A percentile compares a stretch with the other conserved stretches of the same genome.
phyloP scores from a whole-genome alignment of 2,329 filamentous ascomycete species.

The Zymoseptoria pseudotritici region DNA sequence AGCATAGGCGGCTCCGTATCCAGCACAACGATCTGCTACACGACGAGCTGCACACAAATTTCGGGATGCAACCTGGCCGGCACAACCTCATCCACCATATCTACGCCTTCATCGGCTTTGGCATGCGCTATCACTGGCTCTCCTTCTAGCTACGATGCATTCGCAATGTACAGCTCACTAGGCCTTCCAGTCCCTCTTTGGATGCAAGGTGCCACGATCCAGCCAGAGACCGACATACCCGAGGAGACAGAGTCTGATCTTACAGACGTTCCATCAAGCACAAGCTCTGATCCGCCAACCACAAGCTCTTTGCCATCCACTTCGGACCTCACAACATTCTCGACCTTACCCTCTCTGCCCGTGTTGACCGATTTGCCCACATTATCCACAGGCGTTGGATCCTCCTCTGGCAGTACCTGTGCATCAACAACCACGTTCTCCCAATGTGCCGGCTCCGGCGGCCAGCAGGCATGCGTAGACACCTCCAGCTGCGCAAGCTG shows the following conservation, averaged over 20 bases:
- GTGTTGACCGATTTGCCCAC: not conserved
- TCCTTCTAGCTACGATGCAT: constrained; percentile 4
- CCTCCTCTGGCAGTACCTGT: not conserved
- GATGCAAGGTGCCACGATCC: constrained; percentile 4
- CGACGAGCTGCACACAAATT: constrained; percentile 3
- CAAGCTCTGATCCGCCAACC: not conserved
- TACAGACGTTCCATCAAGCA: not conserved
- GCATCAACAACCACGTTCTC: not conserved
- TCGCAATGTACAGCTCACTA: constrained; percentile 6
- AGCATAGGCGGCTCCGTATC: constrained; percentile 2
- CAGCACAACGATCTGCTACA: constrained; percentile 7
- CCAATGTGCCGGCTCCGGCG: constrained; percentile 1
- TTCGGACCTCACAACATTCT: not conserved
- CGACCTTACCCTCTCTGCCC: not conserved
- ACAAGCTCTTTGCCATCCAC: not conserved
- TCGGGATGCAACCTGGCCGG: constrained; percentile 2
- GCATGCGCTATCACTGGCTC: not conserved
- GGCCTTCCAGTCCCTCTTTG: constrained; percentile 3
- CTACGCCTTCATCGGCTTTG: constrained; percentile 1
- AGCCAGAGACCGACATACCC: not conserved
- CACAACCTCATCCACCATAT: constrained; percentile 3
- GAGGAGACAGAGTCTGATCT: not conserved
- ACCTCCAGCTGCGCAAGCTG: constrained; percentile 1
- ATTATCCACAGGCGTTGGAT: not conserved
- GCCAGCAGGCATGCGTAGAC: not conserved